Evolutionary conservation across 2,329 filamentous ascomycete species (phyloP), one percentile per base, ranked within the genome.

Genomic region (Sporothrix euskadiensis): DNA sequence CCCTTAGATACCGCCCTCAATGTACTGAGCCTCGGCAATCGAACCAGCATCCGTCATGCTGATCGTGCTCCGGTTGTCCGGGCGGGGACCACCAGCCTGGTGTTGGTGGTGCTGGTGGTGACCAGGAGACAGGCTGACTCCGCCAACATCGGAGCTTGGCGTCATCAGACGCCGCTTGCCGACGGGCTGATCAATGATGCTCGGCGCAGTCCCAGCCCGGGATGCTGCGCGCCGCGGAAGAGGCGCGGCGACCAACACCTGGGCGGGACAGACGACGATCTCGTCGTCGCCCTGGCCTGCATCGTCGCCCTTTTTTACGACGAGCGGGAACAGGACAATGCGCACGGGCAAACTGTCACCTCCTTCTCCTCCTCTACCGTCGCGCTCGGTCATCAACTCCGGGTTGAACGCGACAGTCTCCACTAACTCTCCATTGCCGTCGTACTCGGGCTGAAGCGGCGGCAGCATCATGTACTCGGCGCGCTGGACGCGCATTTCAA

Each of bases 391-490:
- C 95, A 99, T 98, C 79, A 97, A 88, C 44, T 92, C 89, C 0
- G 95, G 92, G 79, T 97, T 97, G 88, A 99, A 99, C 74, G 90
- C 88, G 10, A 98, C 93, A 73, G 94, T 95, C 72, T 93, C 92
- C 19, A 91, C 88, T 9, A 99, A 88, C 79, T 98, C 95, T 78
- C 96, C 96, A 76, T 96, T 94, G 78, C 90, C 91, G 82, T 98
- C 94, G 82, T 97, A 98, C 81, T 98, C 94, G 30, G 96, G 96
- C 81, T 96, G 93, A 73, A 97, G 86, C 4, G 96, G 96, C 39
- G 96, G 95, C 22, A 98, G 90, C 95, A 99, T 99, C 85, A 97
- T 96, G 84, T 97, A 99, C 84, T 98, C 96, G 52, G 96, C 94
- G 74, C 94, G 90, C 81, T 99, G 96, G 19, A 92, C 97, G 80